Evolutionary conservation across 108 stramenopile genomes (phyloP), one percentile per base, ranked within the genome.

Genomic region (Nannochloropsis gaditana): DNA sequence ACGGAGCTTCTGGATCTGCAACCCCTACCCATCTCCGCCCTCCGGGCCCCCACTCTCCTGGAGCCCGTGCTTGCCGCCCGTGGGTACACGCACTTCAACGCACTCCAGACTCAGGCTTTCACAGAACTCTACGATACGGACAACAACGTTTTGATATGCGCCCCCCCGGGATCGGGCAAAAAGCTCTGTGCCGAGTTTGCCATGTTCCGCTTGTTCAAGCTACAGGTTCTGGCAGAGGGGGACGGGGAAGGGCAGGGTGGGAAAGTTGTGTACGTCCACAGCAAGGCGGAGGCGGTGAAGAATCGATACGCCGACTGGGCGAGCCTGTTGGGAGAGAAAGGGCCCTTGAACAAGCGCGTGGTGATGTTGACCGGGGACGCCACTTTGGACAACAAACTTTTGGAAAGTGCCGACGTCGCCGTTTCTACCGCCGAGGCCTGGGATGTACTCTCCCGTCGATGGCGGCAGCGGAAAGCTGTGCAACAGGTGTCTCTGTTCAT

Each of bases 51-150:
- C 5, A 92, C 93, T n/a, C 89, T 96, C 17, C 87, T 88, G 83
- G 93, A 93, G 86, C 84, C 94, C 9, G 41, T 91, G 21, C 82
- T 86, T 45, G 59, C 73, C 31, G 85, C 44, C n/a, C 31, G 83
- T 31, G 80, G 79, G 11, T 79, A 81, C 79, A 93, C 93, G 86
- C 85, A 82, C 86, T 96, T 99, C 94, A 99, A 98, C 88, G 94
- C 97, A 9, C 93, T 99, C 47, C 99, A 99, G 92, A 98, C 99
- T 42, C 99, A 99, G 90, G 84, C 93, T 43, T 98, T 98, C 86
- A 93, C 95, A 84, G 95, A 95, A 82, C 90, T 99, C 17, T 96
- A 95, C 93, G 94, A 96, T 87, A 94, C 93, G 9, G 95, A 95
- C 86, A 92, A 92, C 42, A 96, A 96, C 83, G 93, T 93, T 83